A percentile compares a stretch with the other conserved stretches of the same genome.
Evolutionary conservation across 2,329 filamentous ascomycete genomes (phyloP).

Genomic region (Cryphonectria nitschkei): DNA sequence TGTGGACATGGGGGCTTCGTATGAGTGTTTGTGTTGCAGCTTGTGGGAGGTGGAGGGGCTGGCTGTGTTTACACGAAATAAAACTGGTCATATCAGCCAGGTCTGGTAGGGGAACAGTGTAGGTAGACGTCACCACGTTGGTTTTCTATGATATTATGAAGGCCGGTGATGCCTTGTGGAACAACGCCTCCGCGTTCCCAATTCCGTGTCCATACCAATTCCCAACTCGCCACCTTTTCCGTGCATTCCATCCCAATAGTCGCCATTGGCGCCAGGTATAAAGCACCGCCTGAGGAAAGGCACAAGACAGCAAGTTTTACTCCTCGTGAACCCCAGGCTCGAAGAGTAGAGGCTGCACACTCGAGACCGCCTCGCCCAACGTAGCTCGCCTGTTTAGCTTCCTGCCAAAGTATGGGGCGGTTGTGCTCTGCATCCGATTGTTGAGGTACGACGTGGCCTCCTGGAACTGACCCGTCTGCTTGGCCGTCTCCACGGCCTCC

Average conservation of each 20-base stretch:
- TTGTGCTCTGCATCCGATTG: conserved; percentile 50
- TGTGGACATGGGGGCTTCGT: too few relatives aligned
- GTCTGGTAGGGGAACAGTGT: too few relatives aligned
- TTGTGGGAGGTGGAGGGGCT: too few relatives aligned
- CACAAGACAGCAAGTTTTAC: conserved; percentile 5
- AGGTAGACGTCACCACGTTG: not conserved
- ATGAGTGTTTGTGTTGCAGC: too few relatives aligned
- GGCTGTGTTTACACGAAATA: too few relatives aligned
- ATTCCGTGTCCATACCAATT: not conserved
- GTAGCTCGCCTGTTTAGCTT: conserved; percentile 47
- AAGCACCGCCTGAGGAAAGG: not conserved
- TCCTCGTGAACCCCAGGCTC: conserved; percentile 35
- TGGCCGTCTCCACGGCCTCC: conserved; percentile 33
- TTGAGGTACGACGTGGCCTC: conserved; percentile 56
- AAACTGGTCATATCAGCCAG: too few relatives aligned
- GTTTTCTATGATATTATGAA: not conserved
- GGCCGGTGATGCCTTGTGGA: not conserved
- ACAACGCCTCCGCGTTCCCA: not conserved
- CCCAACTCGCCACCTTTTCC: not conserved
- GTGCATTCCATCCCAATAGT: not conserved
- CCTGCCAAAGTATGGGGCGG: conserved; percentile 48
- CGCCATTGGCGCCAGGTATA: not conserved
- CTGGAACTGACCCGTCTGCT: conserved; percentile 45
- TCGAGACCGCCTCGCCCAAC: conserved; percentile 47
- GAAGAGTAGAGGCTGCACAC: conserved; percentile 35